Evolutionary conservation across 768 basidiomycete species (phyloP).

Genomic region (Russula sp.): DNA sequence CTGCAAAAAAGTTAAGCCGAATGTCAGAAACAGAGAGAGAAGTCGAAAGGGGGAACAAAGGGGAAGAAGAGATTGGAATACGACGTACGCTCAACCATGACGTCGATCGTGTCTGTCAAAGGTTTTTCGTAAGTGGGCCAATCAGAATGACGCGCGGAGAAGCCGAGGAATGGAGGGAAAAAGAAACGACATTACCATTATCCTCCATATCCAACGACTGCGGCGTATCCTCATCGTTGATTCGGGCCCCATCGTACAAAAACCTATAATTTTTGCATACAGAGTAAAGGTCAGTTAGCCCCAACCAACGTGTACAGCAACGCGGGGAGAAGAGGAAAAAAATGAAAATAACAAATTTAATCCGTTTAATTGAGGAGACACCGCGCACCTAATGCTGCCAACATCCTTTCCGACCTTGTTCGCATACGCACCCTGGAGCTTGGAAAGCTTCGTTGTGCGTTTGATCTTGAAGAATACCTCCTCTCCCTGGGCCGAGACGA

Average conservation of each 20-base stretch:
- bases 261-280: slow-evolving; percentile 53
- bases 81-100: slow-evolving; percentile 91
- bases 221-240: slow-evolving; percentile 89
- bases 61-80: slow-evolving; percentile 5
- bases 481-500: slow-evolving; percentile 70
- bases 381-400: slow-evolving; percentile 73
- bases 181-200: slow-evolving; percentile 51
- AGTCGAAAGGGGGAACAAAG: slow-evolving; percentile 22
- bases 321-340: background rate
- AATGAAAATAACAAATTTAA: background rate
- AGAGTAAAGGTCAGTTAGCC: background rate
- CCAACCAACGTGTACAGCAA: background rate
- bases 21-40: slow-evolving; percentile 1
- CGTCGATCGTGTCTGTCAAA: slow-evolving; percentile 81
- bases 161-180: background rate
- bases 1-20: slow-evolving; percentile 13
- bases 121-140: slow-evolving; percentile 3
- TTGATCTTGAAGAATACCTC: slow-evolving; percentile 99
- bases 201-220: slow-evolving; percentile 84
- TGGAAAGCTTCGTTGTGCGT: slow-evolving; percentile 85
- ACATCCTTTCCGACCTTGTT: slow-evolving; percentile 91
- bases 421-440: slow-evolving; percentile 90
- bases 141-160: slow-evolving; percentile 4
- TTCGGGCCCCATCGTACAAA: slow-evolving; percentile 84
- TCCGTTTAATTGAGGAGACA: background rate